phyloP scores from a whole-genome alignment of 257 asterid genomes.

The Fraxinus quadrangulata region DNA sequence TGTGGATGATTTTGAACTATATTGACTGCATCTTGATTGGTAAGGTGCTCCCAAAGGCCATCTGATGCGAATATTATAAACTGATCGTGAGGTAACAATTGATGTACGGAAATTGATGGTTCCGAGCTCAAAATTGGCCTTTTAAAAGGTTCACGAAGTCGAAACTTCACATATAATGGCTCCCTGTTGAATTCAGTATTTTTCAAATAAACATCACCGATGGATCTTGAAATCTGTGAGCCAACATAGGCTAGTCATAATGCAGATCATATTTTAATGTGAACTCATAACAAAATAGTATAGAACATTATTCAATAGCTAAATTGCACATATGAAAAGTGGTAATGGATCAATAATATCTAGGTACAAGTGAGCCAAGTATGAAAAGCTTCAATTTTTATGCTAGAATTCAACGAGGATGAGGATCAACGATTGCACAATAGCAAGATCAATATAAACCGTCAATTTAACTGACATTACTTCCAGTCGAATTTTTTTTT shows the following conservation, averaged over 20 bases:
- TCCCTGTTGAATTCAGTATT: constrained; percentile 75
- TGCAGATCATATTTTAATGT: not conserved
- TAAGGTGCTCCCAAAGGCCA: constrained; percentile 88
- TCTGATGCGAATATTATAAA: constrained; percentile 79
- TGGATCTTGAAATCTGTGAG: constrained; percentile 71
- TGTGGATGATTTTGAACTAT: constrained; percentile 70
- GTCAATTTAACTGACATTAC: not conserved
- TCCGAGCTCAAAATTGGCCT: constrained; percentile 73
- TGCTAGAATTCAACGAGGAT: not conserved
- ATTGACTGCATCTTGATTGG: constrained; percentile 77
- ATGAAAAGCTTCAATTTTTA: constrained; percentile 1
- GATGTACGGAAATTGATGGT: constrained; percentile 62
- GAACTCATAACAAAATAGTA: not conserved
- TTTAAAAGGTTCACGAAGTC: constrained; percentile 64
- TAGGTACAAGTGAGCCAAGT: not conserved
- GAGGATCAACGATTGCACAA: not conserved
- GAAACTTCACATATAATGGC: constrained; percentile 69
- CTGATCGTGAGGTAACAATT: constrained; percentile 63
- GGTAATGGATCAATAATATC: not conserved
- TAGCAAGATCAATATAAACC: constrained; percentile 1
- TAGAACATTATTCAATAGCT: not conserved
- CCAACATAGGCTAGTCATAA: constrained; percentile 15
- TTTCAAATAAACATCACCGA: constrained; percentile 76
- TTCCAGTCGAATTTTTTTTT: not conserved
- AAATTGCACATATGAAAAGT: too few species aligned